Percentiles rank a stretch among this genome's conserved stretches.
These are phyloP conservation scores for Lonicera japonica DNA, from an alignment of 129 eudicot genomes.

Conservation along the genomic window DNA sequence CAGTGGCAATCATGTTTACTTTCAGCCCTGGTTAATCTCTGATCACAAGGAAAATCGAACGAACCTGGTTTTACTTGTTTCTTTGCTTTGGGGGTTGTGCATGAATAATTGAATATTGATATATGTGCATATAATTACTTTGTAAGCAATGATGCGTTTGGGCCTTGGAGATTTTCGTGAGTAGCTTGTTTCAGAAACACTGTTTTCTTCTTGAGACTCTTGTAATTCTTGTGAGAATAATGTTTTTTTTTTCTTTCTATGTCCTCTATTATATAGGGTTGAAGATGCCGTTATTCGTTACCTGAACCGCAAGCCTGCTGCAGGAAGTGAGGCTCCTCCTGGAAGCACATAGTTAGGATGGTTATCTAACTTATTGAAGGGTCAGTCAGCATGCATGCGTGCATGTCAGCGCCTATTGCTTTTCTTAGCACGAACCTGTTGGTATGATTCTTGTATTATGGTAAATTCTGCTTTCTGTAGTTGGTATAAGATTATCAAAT, in stretches of 20 bases:
- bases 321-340: constrained; percentile 50
- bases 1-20: neutral
- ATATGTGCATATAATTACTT: neutral
- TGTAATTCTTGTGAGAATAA: neutral
- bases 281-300: constrained; percentile 93
- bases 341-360: constrained; percentile 43
- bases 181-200: too few relatives aligned
- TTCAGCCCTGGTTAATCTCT: neutral
- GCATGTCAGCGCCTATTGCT: neutral
- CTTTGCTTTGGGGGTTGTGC: neutral
- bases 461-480: neutral
- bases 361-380: constrained; percentile 6
- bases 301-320: constrained; percentile 62
- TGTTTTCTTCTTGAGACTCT: neutral
- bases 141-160: neutral
- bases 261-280: constrained; percentile 40
- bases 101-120: neutral
- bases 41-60: neutral
- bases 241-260: constrained; percentile 1
- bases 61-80: neutral
- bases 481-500: neutral
- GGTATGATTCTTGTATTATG: neutral
- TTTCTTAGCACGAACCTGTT: neutral
- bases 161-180: too few relatives aligned
- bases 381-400: neutral